A percentile compares a stretch with the other conserved stretches of the same genome.
These are phyloP conservation scores for Tetrahymena malaccensis DNA, from an alignment of 73 alveolate genomes.

Conservation along the genomic window DNA sequence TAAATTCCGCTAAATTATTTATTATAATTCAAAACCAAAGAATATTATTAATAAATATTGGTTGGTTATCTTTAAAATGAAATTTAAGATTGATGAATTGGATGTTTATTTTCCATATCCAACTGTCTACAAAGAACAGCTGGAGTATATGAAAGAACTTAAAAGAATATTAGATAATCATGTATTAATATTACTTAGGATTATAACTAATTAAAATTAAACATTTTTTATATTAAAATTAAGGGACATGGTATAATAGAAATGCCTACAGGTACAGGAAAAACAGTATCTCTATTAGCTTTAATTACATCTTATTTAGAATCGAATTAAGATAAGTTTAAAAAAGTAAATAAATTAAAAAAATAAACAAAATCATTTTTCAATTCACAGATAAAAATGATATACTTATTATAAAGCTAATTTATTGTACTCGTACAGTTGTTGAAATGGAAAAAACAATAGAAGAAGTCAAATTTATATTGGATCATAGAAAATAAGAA, in stretches of 20 bases:
- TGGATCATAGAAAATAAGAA: slow-evolving; percentile 50
- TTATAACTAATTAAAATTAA: background rate
- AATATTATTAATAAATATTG: background rate
- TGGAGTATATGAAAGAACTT: slow-evolving; percentile 59
- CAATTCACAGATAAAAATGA: background rate
- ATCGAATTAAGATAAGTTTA: slow-evolving; percentile 17
- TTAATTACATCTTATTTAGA: slow-evolving; percentile 49
- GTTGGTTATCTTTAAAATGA: background rate
- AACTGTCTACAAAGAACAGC: slow-evolving; percentile 66
- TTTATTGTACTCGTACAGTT: slow-evolving; percentile 77
- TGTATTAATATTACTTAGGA: background rate
- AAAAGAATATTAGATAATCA: slow-evolving; percentile 48
- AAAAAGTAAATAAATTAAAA: background rate
- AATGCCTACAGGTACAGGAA: slow-evolving; percentile 90
- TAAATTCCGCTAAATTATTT: background rate
- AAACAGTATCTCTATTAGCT: slow-evolving; percentile 71
- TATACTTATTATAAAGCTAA: slow-evolving; percentile 14
- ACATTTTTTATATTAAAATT: no score
- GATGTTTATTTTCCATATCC: slow-evolving; percentile 61
- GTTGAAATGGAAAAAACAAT: slow-evolving; percentile 83
- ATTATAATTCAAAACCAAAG: background rate
- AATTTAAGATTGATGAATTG: slow-evolving; percentile 52
- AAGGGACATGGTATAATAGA: slow-evolving; percentile 77
- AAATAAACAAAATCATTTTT: background rate
- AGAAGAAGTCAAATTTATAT: slow-evolving; percentile 59